A percentile compares a stretch with the other conserved stretches of the same genome.
These are phyloP conservation scores for Trametes elegans DNA, from an alignment of 768 basidiomycete genomes.

Conservation along the genomic window DNA sequence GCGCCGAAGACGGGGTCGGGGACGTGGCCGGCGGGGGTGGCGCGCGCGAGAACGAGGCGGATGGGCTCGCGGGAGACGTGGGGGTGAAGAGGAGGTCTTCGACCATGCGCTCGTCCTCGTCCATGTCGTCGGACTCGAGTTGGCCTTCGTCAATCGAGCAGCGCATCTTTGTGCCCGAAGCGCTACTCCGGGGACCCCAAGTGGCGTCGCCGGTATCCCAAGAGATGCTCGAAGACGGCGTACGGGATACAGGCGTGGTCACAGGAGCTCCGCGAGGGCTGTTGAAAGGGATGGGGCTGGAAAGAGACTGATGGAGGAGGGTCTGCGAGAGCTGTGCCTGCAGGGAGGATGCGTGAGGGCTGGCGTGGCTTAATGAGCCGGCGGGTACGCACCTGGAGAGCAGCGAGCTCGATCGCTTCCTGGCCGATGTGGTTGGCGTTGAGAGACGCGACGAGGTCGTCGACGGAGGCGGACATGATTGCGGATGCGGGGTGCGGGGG, in stretches of 20 bases:
- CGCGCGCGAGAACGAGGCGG: constrained; percentile 20
- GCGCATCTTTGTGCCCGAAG: constrained; percentile 16
- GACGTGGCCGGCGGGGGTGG: constrained; percentile 20
- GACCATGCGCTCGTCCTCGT: constrained; percentile 43
- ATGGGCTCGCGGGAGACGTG: constrained; percentile 9
- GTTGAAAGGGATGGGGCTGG: constrained; percentile 18
- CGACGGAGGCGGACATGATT: constrained; percentile 45
- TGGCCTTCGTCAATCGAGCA: constrained; percentile 29
- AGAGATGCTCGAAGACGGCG: constrained; percentile 26
- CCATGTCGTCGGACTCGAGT: constrained; percentile 39
- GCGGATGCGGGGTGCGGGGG: neutral
- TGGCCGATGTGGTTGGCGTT: constrained; percentile 49
- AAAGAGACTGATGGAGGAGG: constrained; percentile 35
- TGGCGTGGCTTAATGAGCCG: neutral
- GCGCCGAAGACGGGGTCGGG: constrained; percentile 17
- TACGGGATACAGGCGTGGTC: constrained; percentile 27
- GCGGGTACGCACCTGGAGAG: constrained; percentile 40
- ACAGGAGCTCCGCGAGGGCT: constrained; percentile 25
- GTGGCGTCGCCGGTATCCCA: constrained; percentile 25
- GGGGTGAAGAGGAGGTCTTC: constrained; percentile 44
- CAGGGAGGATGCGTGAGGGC: neutral
- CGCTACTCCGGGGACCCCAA: constrained; percentile 11
- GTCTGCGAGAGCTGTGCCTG: constrained; percentile 49
- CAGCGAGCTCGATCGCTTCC: constrained; percentile 49
- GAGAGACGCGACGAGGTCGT: constrained; percentile 51